Base-by-base conservation (phyloP, 2,329 filamentous ascomycete species). In the Colletotrichum orbiculare region DNA sequence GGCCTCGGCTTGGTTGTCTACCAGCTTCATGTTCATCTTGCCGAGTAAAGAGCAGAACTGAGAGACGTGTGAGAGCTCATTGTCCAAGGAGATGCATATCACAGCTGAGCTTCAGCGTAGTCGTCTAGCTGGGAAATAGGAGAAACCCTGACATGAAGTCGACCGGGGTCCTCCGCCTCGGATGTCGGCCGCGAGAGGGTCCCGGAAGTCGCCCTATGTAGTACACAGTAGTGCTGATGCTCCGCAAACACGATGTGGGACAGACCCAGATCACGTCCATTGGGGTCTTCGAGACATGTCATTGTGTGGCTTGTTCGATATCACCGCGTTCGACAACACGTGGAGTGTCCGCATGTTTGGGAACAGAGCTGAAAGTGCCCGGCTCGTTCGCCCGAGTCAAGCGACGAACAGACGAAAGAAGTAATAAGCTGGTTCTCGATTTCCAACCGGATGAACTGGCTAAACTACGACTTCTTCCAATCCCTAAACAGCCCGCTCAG, bases 191-290 rank as follows among this genome's bases (percentile, higher is more conserved):
- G 10, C 45, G 33, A 35, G 13, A 45, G 11, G 10, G 13, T 39
- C 43, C 33, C 61, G 61, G 55, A 64, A 54, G 55, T 64, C 55
- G 49, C 55, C 55, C 15, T 48, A 5, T 25, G 25, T 25, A 25
- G 25, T 25, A 25, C 25, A 25, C 25, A 25, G 25, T 25, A 38
- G 2, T 38, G 17, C 12, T 17, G 9, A 13, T 15, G 25, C 43
- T 41, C 43, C 25, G 39, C 13, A n/a, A 42, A 25, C 37, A 12
- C 11, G 6, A 3, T n/a, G 61, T 64, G 61, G 61, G 50, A 49
- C 15, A 39, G n/a, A 25, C 45, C 46, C 41, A 50, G 25, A 39
- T 12, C 25, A 50, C 15, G 15, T 1, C 37, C 12, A 1, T 15
- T 11, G 11, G 4, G 4, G 4, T 25, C 25, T 25, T 25, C 4